These are phyloP conservation scores for Nothophytophthora sp. DNA, from an alignment of 352 stramenopile genomes.

Conservation along the genomic window DNA sequence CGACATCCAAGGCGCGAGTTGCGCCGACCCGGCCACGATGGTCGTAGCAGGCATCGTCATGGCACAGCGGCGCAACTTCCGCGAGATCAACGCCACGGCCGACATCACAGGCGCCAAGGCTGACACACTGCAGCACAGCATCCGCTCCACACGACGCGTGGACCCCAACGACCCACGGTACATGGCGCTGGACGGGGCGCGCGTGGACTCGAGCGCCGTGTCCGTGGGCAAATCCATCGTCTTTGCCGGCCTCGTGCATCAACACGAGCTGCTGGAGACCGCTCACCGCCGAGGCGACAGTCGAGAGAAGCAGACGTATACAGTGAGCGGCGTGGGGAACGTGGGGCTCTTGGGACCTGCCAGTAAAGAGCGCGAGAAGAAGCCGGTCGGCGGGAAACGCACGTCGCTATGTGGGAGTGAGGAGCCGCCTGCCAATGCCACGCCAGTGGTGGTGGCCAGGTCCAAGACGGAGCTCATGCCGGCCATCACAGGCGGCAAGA, in stretches of 20 bases:
- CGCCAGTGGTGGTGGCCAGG: constrained; percentile 19
- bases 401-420: constrained; percentile 13
- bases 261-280: constrained; percentile 40
- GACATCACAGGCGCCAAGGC: constrained; percentile 67
- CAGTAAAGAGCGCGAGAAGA: constrained; percentile 26
- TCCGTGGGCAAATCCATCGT: constrained; percentile 73
- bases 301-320: constrained; percentile 30
- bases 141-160: constrained; percentile 63
- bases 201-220: constrained; percentile 64
- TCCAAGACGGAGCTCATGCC: constrained; percentile 28
- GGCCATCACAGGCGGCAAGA: constrained; percentile 7
- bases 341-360: constrained; percentile 38
- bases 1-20: constrained; percentile 67
- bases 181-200: constrained; percentile 53
- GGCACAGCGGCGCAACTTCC: constrained; percentile 56
- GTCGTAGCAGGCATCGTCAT: constrained; percentile 67
- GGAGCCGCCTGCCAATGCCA: constrained; percentile 5
- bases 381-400: constrained; percentile 15
- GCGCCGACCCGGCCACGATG: constrained; percentile 43
- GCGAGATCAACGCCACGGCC: constrained; percentile 53
- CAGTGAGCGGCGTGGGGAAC: constrained; percentile 59
- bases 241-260: constrained; percentile 53
- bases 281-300: constrained; percentile 9
- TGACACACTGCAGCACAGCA: constrained; percentile 68
- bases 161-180: constrained; percentile 71